Conservation (phyloP, 129 eudicot genomes). For the Pittosporum tobira region DNA sequence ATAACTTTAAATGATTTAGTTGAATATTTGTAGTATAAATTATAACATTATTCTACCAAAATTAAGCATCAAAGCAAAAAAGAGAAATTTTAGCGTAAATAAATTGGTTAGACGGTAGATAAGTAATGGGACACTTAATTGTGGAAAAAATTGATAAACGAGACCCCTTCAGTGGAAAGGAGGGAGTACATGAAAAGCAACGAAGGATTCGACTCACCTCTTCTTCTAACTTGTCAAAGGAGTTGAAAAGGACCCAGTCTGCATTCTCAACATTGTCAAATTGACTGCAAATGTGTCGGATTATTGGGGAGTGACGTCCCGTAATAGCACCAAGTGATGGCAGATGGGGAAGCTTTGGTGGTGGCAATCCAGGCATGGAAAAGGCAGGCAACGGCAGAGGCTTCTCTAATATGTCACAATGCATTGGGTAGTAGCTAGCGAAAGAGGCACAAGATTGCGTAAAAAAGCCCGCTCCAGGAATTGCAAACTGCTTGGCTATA, state of each 20-base stretch:
- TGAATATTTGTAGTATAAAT: too few relatives aligned
- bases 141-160: background rate
- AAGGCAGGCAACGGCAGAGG: conserved; percentile 16
- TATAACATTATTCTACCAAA: too few relatives aligned
- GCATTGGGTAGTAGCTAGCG: conserved; percentile 30
- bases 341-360: conserved; percentile 17
- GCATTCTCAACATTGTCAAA: conserved; percentile 27
- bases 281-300: conserved; percentile 22
- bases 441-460: conserved; percentile 43
- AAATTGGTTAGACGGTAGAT: too few relatives aligned
- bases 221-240: conserved; percentile 35
- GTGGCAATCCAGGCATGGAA: conserved; percentile 22
- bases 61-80: too few relatives aligned
- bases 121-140: too few relatives aligned
- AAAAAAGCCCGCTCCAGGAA: conserved; percentile 34
- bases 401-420: conserved; percentile 12
- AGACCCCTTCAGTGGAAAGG: background rate
- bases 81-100: too few relatives aligned
- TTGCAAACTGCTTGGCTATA: conserved; percentile 21
- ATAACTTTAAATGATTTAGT: background rate
- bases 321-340: conserved; percentile 24
- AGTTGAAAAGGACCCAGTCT: conserved; percentile 45
- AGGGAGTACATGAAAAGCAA: background rate
- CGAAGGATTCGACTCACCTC: conserved; percentile 20
- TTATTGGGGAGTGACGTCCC: conserved; percentile 25